phyloP scores from a whole-genome alignment of 2,329 filamentous ascomycete species.

The Tolypocladium endophyticum region DNA sequence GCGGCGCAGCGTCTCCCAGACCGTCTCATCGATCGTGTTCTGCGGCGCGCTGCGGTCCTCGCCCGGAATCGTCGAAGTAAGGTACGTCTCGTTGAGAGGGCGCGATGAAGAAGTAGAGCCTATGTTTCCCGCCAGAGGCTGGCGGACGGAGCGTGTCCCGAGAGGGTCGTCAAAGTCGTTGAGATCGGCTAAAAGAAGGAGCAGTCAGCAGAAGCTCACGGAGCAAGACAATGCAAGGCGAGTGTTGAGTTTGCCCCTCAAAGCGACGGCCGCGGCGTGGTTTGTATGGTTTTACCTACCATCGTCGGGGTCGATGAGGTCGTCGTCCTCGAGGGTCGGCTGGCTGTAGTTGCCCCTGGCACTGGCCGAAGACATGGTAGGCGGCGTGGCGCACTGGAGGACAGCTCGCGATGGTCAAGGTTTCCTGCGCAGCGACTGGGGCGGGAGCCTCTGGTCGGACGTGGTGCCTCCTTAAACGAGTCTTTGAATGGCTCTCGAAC shows the following conservation, averaged over 20 bases:
- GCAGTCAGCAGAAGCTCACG: not conserved
- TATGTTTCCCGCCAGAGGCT: slow-evolving; percentile 79
- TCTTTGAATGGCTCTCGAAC: not conserved
- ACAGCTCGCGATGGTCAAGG: not conserved
- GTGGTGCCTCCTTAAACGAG: not conserved
- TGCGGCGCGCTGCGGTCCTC: slow-evolving; percentile 83
- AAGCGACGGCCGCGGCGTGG: not conserved
- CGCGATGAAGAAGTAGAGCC: slow-evolving; percentile 46
- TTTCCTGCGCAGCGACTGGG: not conserved
- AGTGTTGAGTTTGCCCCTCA: not conserved
- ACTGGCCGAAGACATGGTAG: slow-evolving; percentile 34
- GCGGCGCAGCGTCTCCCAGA: slow-evolving; percentile 93
- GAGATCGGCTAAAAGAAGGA: slow-evolving; percentile 53
- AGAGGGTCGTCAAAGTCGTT: slow-evolving; percentile 90
- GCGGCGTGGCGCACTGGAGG: not conserved
- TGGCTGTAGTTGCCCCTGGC: slow-evolving; percentile 48
- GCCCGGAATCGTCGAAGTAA: slow-evolving; percentile 82
- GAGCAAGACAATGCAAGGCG: not conserved
- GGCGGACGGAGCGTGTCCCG: slow-evolving; percentile 55
- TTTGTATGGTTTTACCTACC: slow-evolving; percentile 34
- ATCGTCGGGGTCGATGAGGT: slow-evolving; percentile 71
- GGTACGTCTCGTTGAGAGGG: slow-evolving; percentile 62
- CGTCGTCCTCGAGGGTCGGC: slow-evolving; percentile 53
- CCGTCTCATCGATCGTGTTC: slow-evolving; percentile 93
- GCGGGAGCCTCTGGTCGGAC: not conserved